Percentiles rank a stretch among this genome's conserved stretches.
Evolutionary conservation across 352 stramenopile genomes (phyloP).

Genomic region (Phytopythium cucurbitacearum): DNA sequence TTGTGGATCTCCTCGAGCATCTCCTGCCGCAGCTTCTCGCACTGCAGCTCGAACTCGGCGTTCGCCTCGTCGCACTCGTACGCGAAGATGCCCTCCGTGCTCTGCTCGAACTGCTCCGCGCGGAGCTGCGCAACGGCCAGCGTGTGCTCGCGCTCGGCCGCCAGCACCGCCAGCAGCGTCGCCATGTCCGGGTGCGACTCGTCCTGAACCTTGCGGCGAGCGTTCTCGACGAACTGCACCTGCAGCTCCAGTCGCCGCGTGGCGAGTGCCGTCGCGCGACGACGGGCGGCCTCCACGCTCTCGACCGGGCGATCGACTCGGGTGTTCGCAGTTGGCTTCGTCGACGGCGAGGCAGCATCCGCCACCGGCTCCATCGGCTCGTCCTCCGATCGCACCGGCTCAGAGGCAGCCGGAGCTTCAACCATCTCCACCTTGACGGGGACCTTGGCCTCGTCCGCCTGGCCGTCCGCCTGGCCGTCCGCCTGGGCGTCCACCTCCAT

Average conservation of each 20-base stretch:
- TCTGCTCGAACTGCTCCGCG: constrained; percentile 50
- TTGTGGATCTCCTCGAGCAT: constrained; percentile 86
- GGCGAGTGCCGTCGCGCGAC: constrained; percentile 14
- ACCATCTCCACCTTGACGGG: no score
- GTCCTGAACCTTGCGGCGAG: constrained; percentile 49
- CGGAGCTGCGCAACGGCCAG: constrained; percentile 37
- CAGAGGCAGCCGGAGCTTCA: no score
- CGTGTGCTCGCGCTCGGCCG: constrained; percentile 40
- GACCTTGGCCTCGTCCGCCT: neutral
- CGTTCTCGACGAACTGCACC: constrained; percentile 67
- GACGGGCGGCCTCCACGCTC: constrained; percentile 3
- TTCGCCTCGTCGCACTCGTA: constrained; percentile 81
- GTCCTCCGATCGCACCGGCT: neutral
- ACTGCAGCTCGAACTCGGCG: constrained; percentile 70
- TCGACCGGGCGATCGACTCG: neutral
- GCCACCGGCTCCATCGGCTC: neutral
- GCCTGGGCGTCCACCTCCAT: constrained; percentile 2
- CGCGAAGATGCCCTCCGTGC: constrained; percentile 65
- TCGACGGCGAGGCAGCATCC: no score
- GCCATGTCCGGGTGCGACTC: constrained; percentile 70
- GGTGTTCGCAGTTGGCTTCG: no score
- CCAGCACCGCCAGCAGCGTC: constrained; percentile 33
- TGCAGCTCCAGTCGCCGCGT: constrained; percentile 53
- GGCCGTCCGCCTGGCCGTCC: neutral
- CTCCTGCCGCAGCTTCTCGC: constrained; percentile 74